Evolutionary conservation across 2,329 filamentous ascomycete genomes (phyloP).

Genomic region (Colletotrichum chrysophilum): DNA sequence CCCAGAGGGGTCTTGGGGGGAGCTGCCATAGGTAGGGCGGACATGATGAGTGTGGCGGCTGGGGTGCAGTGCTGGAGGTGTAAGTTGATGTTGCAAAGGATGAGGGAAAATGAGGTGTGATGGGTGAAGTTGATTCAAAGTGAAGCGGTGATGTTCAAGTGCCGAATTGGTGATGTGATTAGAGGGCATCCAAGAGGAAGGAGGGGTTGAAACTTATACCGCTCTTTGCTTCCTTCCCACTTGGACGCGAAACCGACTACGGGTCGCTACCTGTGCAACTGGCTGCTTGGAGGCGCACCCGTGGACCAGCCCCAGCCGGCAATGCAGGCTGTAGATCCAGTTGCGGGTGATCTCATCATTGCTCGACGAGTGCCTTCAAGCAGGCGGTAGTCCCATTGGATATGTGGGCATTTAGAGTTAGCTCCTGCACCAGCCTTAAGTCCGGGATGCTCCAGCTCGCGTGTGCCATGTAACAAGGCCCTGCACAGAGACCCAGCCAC

Average conservation of each 20-base stretch:
- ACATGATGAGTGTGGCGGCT: slow-evolving; percentile 25
- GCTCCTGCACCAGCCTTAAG: background rate
- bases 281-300: background rate
- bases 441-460: background rate
- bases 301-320: background rate
- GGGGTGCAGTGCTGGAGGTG: background rate
- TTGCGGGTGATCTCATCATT: slow-evolving; percentile 1
- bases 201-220: background rate
- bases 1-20: slow-evolving; percentile 65
- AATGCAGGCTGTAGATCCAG: background rate
- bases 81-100: background rate
- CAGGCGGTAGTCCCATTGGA: background rate
- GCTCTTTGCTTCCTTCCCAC: background rate
- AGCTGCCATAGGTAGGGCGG: slow-evolving; percentile 42
- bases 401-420: slow-evolving; percentile 4
- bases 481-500: background rate
- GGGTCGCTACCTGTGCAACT: background rate
- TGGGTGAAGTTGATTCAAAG: background rate
- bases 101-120: background rate
- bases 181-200: background rate
- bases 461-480: background rate
- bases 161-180: background rate
- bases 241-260: background rate
- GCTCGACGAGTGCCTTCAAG: background rate
- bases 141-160: background rate